Evolutionary conservation across 805 yeast species (phyloP).

Genomic region (Pichia nakasei): DNA sequence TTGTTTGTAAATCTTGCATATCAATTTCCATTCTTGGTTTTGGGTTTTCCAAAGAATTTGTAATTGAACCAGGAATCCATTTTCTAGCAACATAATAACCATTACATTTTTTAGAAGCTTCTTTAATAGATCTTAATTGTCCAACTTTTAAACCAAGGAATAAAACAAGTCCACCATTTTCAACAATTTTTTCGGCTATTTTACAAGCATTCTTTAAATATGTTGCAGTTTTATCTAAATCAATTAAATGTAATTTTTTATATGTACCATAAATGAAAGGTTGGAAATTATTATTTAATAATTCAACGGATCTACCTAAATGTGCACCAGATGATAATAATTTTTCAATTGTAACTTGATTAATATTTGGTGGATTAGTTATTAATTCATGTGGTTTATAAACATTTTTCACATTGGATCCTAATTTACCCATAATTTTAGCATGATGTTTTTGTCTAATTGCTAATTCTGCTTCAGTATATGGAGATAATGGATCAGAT

Average conservation of each 20-base stretch:
- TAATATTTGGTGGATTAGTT: slow-evolving; percentile 45
- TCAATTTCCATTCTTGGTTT: slow-evolving; percentile 72
- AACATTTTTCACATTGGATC: slow-evolving; percentile 54
- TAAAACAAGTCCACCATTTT: slow-evolving; percentile 71
- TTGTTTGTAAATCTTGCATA: slow-evolving; percentile 59
- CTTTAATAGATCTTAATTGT: slow-evolving; percentile 63
- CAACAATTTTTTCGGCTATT: slow-evolving; percentile 75
- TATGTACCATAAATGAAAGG: slow-evolving; percentile 83
- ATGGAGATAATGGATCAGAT: slow-evolving; percentile 54
- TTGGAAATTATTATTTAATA: slow-evolving; percentile 75
- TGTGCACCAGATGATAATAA: slow-evolving; percentile 91
- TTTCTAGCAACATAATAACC: slow-evolving; percentile 77
- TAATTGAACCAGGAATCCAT: slow-evolving; percentile 94
- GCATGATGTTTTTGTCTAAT: slow-evolving; percentile 64
- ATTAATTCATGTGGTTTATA: slow-evolving; percentile 65
- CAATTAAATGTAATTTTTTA: slow-evolving; percentile 86
- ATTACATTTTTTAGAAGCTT: slow-evolving; percentile 66
- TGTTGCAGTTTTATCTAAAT: slow-evolving; percentile 72
- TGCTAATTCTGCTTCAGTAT: slow-evolving; percentile 68
- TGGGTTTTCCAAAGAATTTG: slow-evolving; percentile 57
- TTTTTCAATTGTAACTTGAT: slow-evolving; percentile 56
- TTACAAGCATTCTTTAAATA: slow-evolving; percentile 74
- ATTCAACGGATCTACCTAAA: slow-evolving; percentile 78
- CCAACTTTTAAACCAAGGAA: slow-evolving; percentile 81
- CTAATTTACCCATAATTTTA: slow-evolving; percentile 44